Base-by-base conservation (phyloP, 352 stramenopile genomes). In the Phytophthora pistaciae region DNA sequence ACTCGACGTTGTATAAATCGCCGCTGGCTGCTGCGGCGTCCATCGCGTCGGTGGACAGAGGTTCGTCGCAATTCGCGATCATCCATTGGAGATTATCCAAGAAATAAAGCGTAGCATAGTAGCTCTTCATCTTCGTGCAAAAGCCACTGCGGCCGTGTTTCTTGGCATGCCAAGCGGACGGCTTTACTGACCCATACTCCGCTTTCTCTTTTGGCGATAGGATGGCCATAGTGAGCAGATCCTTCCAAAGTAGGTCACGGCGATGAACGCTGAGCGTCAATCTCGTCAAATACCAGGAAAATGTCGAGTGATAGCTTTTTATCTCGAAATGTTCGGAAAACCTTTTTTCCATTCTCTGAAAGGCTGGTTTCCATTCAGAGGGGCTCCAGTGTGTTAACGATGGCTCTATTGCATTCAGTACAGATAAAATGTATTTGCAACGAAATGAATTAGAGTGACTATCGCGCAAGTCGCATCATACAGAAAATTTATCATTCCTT, bases 31-130 rank as follows among this genome's bases (percentile, higher is more conserved):
- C 66, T 5, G 61, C 57, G 23, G 20, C 21, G 42, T 78, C 66
- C 62, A 75, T 68, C n/a, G 71, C 71, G 2, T 46, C 54, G 16
- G 62, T 66, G 11, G 71, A 68, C 27, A 64, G 38, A 33, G 49
- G 50, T 13, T 68, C 66, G 14, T 64, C 40, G 9, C 66, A 72
- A 31, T 75, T 66, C 1, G 29, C 25, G 42, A 56, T 31, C 50
- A 78, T 16, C 66, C 66, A 73, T 38, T 10, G 33, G 13, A 68
- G 49, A 5, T 18, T 3, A 2, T 31, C 0, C 27, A 56, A 23
- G 0, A 21, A 2, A 14, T 0, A 3, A 14, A 8, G 14, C 0
- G 7, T 33, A 5, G 18, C 52, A 31, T 72, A 68, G 31, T 44
- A 68, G 18, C 14, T 42, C 31, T 68, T 67, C 58, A 61, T 66